These are phyloP conservation scores for Colletotrichum sp. DNA, from an alignment of 2,329 filamentous ascomycete genomes.

Conservation along the genomic window DNA sequence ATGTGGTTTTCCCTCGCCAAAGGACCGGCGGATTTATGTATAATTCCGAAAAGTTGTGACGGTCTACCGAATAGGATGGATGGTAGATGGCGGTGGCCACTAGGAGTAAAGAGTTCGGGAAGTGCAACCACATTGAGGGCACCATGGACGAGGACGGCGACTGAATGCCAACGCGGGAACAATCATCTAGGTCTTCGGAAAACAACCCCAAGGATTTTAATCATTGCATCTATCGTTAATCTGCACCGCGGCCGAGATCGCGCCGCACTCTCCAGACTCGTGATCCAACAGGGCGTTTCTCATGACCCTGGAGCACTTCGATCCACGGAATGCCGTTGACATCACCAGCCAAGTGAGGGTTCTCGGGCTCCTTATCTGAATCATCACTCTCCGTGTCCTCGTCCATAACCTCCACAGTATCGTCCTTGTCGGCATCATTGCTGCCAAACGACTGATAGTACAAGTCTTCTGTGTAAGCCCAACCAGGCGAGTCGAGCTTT, in stretches of 20 bases:
- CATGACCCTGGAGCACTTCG: conserved; percentile 58
- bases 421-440: conserved; percentile 27
- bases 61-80: background rate
- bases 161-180: background rate
- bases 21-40: background rate
- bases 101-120: background rate
- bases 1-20: background rate
- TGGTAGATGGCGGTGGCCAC: background rate
- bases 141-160: background rate
- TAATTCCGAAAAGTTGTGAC: background rate
- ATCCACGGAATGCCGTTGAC: conserved; percentile 59
- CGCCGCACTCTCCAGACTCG: conserved; percentile 69
- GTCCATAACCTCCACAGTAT: conserved; percentile 36
- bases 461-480: conserved; percentile 72
- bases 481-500: conserved; percentile 71
- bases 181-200: background rate
- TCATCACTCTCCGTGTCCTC: conserved; percentile 40
- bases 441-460: conserved; percentile 40
- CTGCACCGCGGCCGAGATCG: conserved; percentile 55
- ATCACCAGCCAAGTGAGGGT: conserved; percentile 23
- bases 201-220: background rate
- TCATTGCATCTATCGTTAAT: background rate
- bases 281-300: conserved; percentile 62
- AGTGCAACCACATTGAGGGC: background rate
- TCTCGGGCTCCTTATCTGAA: conserved; percentile 32